Conservation (phyloP, 257 asterid species). For the Jacaranda mimosifolia region DNA sequence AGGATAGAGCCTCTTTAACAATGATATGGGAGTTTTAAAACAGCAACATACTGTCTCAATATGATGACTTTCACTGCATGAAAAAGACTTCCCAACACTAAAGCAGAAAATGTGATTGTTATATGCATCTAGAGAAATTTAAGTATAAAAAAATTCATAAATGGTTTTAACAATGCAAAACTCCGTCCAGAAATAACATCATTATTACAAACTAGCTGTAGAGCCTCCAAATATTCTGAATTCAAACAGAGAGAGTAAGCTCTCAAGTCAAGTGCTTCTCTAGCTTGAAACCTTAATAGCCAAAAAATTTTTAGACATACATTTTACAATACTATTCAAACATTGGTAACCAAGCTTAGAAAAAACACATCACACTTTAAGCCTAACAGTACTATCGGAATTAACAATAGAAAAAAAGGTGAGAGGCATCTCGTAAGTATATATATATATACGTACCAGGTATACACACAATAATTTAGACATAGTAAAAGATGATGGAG, state of each 20-base stretch:
- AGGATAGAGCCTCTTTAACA: slow-evolving; percentile 36
- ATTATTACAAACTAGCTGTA: background rate
- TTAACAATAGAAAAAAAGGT: background rate
- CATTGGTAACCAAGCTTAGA: slow-evolving; percentile 9
- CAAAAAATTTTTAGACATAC: slow-evolving; percentile 9
- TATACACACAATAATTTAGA: slow-evolving; percentile 11
- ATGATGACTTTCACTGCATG: slow-evolving; percentile 8
- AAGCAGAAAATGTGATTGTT: slow-evolving; percentile 11
- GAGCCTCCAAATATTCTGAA: background rate
- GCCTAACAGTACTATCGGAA: background rate
- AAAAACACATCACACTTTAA: background rate
- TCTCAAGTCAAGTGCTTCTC: background rate
- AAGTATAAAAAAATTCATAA: background rate
- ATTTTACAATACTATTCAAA: background rate
- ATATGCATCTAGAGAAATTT: slow-evolving; percentile 1
- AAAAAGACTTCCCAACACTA: background rate
- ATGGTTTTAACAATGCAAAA: background rate
- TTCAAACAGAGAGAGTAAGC: slow-evolving; percentile 19
- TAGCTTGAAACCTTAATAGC: slow-evolving; percentile 19
- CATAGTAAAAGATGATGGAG: background rate
- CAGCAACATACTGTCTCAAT: slow-evolving; percentile 13
- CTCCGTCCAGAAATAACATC: background rate
- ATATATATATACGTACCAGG: background rate
- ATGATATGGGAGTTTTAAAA: slow-evolving; percentile 23
- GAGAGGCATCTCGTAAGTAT: background rate